Percentiles rank a stretch among this genome's conserved stretches.
Conservation (phyloP, 148 eudicot genomes). For the Tetragonia tetragonoides region DNA sequence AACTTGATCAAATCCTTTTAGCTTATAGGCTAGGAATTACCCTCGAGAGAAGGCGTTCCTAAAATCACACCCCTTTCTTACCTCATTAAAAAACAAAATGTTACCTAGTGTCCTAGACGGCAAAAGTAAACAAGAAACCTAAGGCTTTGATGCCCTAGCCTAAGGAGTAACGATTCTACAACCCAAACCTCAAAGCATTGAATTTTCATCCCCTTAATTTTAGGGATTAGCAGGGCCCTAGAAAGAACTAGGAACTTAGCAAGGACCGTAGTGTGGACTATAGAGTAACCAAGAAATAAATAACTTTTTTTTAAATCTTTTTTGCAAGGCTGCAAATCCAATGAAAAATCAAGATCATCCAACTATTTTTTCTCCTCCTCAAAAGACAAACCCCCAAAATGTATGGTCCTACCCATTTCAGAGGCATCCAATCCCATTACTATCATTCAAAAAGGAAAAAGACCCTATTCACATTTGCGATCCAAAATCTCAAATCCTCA, state of each 20-base stretch:
- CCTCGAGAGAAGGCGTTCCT: too few species aligned
- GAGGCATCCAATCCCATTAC: not conserved
- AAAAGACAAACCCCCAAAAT: slow-evolving; percentile 16
- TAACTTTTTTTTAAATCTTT: not conserved
- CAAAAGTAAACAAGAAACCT: not conserved
- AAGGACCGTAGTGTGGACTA: too few species aligned
- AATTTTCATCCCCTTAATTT: slow-evolving; percentile 2
- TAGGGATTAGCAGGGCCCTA: slow-evolving; percentile 20
- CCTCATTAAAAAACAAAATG: too few species aligned
- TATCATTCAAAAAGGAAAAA: not conserved
- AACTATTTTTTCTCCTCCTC: slow-evolving; percentile 7
- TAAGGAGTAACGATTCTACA: not conserved
- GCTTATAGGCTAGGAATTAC: too few species aligned
- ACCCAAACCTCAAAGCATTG: slow-evolving; percentile 15
- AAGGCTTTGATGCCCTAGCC: not conserved
- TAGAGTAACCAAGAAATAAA: too few species aligned
- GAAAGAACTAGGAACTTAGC: too few species aligned
- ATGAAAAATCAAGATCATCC: not conserved
- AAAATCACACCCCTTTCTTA: too few species aligned
- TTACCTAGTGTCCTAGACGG: too few species aligned
- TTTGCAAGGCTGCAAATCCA: slow-evolving; percentile 9
- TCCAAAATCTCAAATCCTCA: too few species aligned
- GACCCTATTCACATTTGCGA: not conserved
- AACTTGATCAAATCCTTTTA: too few species aligned
- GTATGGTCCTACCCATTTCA: slow-evolving; percentile 3